Percentiles rank a stretch among this genome's conserved stretches.
These are phyloP conservation scores for Biscogniauxia sp. DNA, from an alignment of 2,329 filamentous ascomycete species.

Conservation along the genomic window DNA sequence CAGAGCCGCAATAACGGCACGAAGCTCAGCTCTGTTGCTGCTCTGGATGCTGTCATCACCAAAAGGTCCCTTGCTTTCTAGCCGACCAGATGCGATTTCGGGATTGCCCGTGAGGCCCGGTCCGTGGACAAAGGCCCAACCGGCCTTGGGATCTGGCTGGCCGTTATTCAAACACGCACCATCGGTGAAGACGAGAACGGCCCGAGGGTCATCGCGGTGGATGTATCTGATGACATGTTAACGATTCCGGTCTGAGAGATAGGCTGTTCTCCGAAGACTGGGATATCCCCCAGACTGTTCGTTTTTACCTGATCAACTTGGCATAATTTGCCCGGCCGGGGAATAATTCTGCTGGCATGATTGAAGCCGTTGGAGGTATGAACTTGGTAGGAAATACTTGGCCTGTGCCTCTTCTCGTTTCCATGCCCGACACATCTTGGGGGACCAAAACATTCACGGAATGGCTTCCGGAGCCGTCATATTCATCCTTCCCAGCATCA, in stretches of 20 bases:
- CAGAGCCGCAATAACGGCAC: conserved; percentile 51
- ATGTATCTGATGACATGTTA: conserved; percentile 28
- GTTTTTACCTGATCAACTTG: conserved; percentile 21
- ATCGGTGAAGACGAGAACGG: conserved; percentile 44
- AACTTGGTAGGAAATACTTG: conserved; percentile 34
- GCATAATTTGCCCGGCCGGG: conserved; percentile 6
- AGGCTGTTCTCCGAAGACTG: background rate
- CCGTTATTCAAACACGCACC: conserved; percentile 46
- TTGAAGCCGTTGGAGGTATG: conserved; percentile 20
- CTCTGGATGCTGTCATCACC: conserved; percentile 38
- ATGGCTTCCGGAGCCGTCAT: background rate
- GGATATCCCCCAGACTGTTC: too few relatives aligned
- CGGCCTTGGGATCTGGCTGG: conserved; percentile 34
- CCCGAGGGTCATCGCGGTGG: conserved; percentile 28
- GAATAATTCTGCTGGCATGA: conserved; percentile 30
- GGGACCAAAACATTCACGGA: background rate
- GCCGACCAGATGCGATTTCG: conserved; percentile 28
- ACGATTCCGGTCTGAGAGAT: background rate
- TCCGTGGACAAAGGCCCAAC: conserved; percentile 39
- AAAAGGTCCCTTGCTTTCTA: conserved; percentile 44
- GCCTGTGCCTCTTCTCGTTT: conserved; percentile 30
- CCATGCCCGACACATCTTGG: background rate
- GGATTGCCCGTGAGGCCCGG: conserved; percentile 8
- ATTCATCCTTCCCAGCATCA: conserved; percentile 9
- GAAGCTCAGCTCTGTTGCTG: conserved; percentile 55